phyloP scores from a whole-genome alignment of 129 eudicot genomes.

The Mikania micrantha region DNA sequence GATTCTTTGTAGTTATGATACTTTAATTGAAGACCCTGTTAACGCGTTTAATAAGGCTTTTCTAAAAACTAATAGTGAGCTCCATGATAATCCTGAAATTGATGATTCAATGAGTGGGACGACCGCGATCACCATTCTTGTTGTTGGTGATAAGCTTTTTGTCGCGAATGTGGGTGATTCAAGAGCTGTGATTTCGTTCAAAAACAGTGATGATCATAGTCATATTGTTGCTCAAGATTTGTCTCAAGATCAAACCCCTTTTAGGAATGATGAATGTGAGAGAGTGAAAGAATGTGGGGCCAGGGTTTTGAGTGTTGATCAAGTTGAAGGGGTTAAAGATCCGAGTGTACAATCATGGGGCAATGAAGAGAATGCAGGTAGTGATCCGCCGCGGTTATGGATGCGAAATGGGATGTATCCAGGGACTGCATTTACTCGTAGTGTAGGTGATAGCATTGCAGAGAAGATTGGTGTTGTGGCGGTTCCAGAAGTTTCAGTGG shows the following conservation, averaged over 20 bases:
- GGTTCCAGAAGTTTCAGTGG: conserved; percentile 70
- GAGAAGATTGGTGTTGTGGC: conserved; percentile 95
- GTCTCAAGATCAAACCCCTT: conserved; percentile 88
- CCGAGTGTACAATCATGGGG: conserved; percentile 89
- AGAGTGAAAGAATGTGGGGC: conserved; percentile 89
- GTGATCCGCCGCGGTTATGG: conserved; percentile 96
- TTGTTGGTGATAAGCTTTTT: conserved; percentile 67
- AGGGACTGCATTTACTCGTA: conserved; percentile 94
- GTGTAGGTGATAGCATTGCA: conserved; percentile 89
- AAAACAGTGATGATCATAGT: conserved; percentile 41
- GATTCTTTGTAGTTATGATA: conserved; percentile 39
- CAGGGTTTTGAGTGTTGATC: conserved; percentile 93
- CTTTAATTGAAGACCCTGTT: conserved; percentile 65
- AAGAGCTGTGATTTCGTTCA: conserved; percentile 75
- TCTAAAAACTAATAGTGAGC: conserved; percentile 52
- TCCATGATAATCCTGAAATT: conserved; percentile 51
- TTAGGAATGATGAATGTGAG: conserved; percentile 80
- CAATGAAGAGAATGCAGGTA: conserved; percentile 83
- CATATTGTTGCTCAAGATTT: conserved; percentile 58
- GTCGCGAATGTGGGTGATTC: conserved; percentile 98
- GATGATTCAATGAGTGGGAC: conserved; percentile 99
- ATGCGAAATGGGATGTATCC: conserved; percentile 86
- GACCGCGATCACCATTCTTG: conserved; percentile 84
- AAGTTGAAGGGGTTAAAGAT: conserved; percentile 96
- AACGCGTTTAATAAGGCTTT: conserved; percentile 66